Percentiles rank a stretch among this genome's conserved stretches.
Conservation (phyloP, 2,329 filamentous ascomycete species). For the Aspergillus chevalieri region DNA sequence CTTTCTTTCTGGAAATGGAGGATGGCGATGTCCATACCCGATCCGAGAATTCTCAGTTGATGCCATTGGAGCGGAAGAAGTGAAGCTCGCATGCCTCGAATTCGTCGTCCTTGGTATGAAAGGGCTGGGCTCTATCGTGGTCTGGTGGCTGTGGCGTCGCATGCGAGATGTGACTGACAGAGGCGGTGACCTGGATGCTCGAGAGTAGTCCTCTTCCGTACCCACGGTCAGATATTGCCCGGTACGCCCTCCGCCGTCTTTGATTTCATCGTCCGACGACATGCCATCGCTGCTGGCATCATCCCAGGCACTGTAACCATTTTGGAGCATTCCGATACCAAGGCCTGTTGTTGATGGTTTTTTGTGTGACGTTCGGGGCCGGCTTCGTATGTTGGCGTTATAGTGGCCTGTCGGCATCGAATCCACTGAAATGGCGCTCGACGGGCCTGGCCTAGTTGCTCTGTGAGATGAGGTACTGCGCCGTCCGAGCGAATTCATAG, state of each 20-base stretch:
- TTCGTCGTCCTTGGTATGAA: slow-evolving; percentile 22
- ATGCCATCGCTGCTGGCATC: background rate
- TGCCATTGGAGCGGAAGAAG: slow-evolving; percentile 23
- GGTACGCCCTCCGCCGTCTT: slow-evolving; percentile 6
- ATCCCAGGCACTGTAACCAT: background rate
- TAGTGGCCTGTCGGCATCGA: slow-evolving; percentile 27
- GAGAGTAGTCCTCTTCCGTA: background rate
- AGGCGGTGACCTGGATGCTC: slow-evolving; percentile 28
- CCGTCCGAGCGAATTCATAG: slow-evolving; percentile 7
- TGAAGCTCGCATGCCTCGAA: slow-evolving; percentile 29
- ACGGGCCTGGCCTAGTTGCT: background rate
- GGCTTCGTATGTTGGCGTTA: slow-evolving; percentile 22
- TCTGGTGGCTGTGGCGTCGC: slow-evolving; percentile 30
- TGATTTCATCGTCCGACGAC: background rate
- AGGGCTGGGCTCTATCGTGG: slow-evolving; percentile 20
- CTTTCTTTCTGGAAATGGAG: slow-evolving; percentile 18
- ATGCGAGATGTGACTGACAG: slow-evolving; percentile 33
- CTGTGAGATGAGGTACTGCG: slow-evolving; percentile 3
- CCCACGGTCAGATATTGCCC: slow-evolving; percentile 12
- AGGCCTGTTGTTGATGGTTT: slow-evolving; percentile 6
- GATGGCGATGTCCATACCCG: slow-evolving; percentile 6
- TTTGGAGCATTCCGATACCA: slow-evolving; percentile 6
- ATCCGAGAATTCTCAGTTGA: slow-evolving; percentile 21
- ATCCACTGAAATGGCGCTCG: slow-evolving; percentile 7
- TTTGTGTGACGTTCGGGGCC: slow-evolving; percentile 7